phyloP scores from a whole-genome alignment of 192 early-diverging fungal genomes.

The Umbelopsis sp. region DNA sequence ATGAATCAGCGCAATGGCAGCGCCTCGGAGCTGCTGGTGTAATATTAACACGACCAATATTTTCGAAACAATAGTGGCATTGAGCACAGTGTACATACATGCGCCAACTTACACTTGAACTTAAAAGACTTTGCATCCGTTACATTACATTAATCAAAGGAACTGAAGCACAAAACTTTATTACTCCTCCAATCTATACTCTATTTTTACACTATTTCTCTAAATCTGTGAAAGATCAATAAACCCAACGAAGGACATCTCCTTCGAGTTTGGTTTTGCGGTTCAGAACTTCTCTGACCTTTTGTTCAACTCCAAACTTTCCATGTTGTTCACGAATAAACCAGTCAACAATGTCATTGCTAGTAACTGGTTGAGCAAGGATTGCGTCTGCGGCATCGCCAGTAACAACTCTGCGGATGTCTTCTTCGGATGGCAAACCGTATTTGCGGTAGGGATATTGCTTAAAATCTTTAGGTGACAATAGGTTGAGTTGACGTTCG shows the following conservation, averaged over 20 bases:
- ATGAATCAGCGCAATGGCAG: neutral
- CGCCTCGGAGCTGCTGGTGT: neutral
- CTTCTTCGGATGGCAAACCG: slow-evolving; percentile 65
- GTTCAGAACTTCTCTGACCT: slow-evolving; percentile 63
- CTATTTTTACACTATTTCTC: slow-evolving; percentile 12
- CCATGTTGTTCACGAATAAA: slow-evolving; percentile 53
- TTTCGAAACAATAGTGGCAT: too few relatives aligned
- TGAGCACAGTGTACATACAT: too few relatives aligned
- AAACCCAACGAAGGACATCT: slow-evolving; percentile 13
- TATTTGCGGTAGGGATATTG: slow-evolving; percentile 63
- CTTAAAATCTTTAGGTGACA: slow-evolving; percentile 38
- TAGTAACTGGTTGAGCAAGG: slow-evolving; percentile 27
- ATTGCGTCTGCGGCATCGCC: slow-evolving; percentile 65
- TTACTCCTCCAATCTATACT: slow-evolving; percentile 20
- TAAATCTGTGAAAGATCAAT: neutral
- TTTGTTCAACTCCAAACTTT: slow-evolving; percentile 73
- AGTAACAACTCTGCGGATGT: slow-evolving; percentile 58
- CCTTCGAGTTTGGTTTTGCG: slow-evolving; percentile 41
- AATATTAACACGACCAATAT: neutral
- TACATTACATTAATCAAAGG: too few relatives aligned
- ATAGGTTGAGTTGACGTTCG: slow-evolving; percentile 36
- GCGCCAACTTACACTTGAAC: too few relatives aligned
- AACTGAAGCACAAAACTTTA: neutral
- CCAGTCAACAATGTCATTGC: slow-evolving; percentile 57
- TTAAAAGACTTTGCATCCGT: too few relatives aligned